A percentile compares a stretch with the other conserved stretches of the same genome.
Conservation (phyloP, 192 early-diverging fungal species). For the Backusella sp. region DNA sequence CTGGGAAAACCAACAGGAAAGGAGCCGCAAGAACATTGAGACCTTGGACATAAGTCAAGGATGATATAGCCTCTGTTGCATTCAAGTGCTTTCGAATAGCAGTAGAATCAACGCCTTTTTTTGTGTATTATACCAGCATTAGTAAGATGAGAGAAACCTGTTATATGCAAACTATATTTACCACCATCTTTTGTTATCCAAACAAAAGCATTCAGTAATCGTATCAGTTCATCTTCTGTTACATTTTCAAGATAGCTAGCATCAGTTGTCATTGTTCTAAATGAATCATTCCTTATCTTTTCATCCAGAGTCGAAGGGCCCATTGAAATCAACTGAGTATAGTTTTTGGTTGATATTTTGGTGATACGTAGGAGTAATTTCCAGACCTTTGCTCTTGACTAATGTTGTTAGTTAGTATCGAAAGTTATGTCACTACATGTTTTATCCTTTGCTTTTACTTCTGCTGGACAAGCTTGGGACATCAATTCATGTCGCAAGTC, state of each 20-base stretch:
- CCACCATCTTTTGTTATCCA: conserved; percentile 72
- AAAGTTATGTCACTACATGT: neutral
- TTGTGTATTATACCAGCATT: neutral
- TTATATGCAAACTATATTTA: conserved; percentile 26
- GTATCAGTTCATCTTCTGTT: conserved; percentile 67
- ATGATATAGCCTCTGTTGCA: neutral
- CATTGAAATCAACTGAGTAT: conserved; percentile 64
- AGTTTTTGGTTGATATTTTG: conserved; percentile 68
- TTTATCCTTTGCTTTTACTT: conserved; percentile 3
- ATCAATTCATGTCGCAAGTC: conserved; percentile 14
- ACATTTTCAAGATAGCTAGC: conserved; percentile 68
- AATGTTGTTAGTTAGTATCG: neutral
- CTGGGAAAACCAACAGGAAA: conserved; percentile 88
- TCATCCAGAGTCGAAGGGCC: conserved; percentile 71
- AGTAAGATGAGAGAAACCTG: neutral
- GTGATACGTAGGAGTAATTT: conserved; percentile 74
- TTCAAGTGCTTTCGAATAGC: conserved; percentile 6
- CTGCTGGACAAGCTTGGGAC: neutral
- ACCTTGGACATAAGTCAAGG: conserved; percentile 86
- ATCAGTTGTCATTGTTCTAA: conserved; percentile 83
- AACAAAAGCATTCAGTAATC: conserved; percentile 84
- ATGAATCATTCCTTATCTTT: conserved; percentile 91
- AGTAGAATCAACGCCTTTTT: neutral
- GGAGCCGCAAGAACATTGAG: conserved; percentile 95
- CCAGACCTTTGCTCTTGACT: conserved; percentile 63